Percentiles rank a stretch among this genome's conserved stretches.
phyloP scores from a whole-genome alignment of 805 yeast genomes.

The Wickerhamiella kazuoi region DNA sequence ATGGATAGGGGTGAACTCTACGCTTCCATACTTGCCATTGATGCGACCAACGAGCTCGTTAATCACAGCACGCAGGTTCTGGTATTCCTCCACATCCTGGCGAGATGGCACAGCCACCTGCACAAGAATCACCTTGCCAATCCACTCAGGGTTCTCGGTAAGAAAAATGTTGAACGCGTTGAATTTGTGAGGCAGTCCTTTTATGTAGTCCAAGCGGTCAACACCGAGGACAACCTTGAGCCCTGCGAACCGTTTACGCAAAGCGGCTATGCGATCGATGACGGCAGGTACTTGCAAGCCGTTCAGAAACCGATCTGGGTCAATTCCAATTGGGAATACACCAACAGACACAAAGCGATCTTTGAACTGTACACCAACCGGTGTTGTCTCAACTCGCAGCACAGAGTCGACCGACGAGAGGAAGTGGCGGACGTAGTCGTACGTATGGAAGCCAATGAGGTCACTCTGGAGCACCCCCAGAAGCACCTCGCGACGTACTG shows the following conservation, averaged over 20 bases:
- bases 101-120: conserved; percentile 97
- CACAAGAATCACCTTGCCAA: conserved; percentile 85
- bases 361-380: conserved; percentile 71
- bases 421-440: conserved; percentile 94
- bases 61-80: conserved; percentile 77
- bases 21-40: conserved; percentile 90
- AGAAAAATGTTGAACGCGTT: conserved; percentile 91
- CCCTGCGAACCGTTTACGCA: conserved; percentile 51
- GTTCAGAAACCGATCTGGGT: conserved; percentile 72
- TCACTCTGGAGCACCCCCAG: conserved; percentile 88
- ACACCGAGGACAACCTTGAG: conserved; percentile 88
- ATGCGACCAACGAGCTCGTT: conserved; percentile 93
- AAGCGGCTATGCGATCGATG: conserved; percentile 41
- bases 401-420: conserved; percentile 75
- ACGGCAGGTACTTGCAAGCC: conserved; percentile 55
- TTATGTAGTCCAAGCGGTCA: conserved; percentile 88
- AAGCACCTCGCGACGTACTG: conserved; percentile 83
- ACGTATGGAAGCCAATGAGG: conserved; percentile 95
- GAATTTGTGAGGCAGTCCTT: conserved; percentile 93
- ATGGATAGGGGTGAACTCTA: conserved; percentile 95
- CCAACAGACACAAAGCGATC: conserved; percentile 72
- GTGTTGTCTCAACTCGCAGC: conserved; percentile 63
- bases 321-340: conserved; percentile 98
- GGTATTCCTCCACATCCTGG: conserved; percentile 97
- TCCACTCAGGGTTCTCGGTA: conserved; percentile 92